Percentiles rank a stretch among this genome's conserved stretches.
These are phyloP conservation scores for Chytriomyces sp. DNA, from an alignment of 192 early-diverging fungal genomes.

Conservation along the genomic window DNA sequence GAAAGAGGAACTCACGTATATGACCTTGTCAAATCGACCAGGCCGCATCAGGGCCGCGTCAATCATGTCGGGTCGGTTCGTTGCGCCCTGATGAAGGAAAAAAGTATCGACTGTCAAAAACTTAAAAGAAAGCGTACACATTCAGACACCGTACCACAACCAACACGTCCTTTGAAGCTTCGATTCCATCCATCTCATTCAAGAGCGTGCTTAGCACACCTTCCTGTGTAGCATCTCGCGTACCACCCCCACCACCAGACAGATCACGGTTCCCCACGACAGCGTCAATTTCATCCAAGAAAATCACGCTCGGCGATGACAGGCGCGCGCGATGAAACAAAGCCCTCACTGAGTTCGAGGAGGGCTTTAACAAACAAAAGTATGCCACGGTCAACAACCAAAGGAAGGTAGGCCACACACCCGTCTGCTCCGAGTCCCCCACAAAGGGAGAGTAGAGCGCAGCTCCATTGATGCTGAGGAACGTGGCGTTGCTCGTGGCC, in stretches of 20 bases:
- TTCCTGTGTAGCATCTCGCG: slow-evolving; percentile 76
- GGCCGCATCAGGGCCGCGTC: slow-evolving; percentile 87
- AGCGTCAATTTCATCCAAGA: slow-evolving; percentile 96
- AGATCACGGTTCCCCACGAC: slow-evolving; percentile 87
- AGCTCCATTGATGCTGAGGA: slow-evolving; percentile 79
- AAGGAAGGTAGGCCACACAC: slow-evolving; percentile 40
- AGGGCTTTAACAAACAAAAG: slow-evolving; percentile 23
- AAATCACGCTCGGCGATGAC: slow-evolving; percentile 81
- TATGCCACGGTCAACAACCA: neutral
- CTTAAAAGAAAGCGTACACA: neutral
- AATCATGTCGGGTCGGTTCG: slow-evolving; percentile 83
- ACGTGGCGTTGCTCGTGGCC: slow-evolving; percentile 72
- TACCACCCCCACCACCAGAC: slow-evolving; percentile 41
- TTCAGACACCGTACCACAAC: slow-evolving; percentile 72
- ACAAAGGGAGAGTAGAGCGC: slow-evolving; percentile 78
- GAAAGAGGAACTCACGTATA: slow-evolving; percentile 55
- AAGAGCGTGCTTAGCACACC: slow-evolving; percentile 81
- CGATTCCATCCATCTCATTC: slow-evolving; percentile 99
- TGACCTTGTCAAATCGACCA: slow-evolving; percentile 84
- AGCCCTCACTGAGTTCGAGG: slow-evolving; percentile 55
- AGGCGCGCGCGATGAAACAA: slow-evolving; percentile 81
- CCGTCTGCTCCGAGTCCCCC: slow-evolving; percentile 81
- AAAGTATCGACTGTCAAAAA: neutral
- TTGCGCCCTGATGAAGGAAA: slow-evolving; percentile 66
- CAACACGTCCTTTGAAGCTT: slow-evolving; percentile 77